phyloP scores from a whole-genome alignment of 2,329 filamentous ascomycete genomes.

The Epichloe hybrida region DNA sequence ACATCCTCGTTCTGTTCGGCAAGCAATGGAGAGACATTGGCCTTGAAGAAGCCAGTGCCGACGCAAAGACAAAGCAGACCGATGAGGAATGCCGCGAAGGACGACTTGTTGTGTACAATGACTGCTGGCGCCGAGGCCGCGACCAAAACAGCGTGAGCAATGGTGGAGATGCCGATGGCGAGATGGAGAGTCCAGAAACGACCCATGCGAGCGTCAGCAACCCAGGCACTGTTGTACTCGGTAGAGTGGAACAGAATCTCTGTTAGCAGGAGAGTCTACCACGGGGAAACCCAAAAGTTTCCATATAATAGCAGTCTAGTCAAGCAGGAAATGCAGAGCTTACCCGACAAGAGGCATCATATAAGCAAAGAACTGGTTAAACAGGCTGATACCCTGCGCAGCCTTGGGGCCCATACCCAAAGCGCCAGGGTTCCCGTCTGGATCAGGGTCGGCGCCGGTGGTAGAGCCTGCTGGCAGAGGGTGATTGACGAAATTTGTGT shows the following conservation, averaged over 20 bases:
- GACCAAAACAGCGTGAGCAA: slow-evolving; percentile 54
- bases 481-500: slow-evolving; percentile 52
- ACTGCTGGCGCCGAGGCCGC: slow-evolving; percentile 49
- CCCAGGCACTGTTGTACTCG: slow-evolving; percentile 26
- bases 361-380: slow-evolving; percentile 51
- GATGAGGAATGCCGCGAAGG: slow-evolving; percentile 55
- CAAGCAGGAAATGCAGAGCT: slow-evolving; percentile 5
- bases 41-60: slow-evolving; percentile 70
- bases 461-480: slow-evolving; percentile 38
- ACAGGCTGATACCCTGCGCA: slow-evolving; percentile 31
- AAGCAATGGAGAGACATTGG: slow-evolving; percentile 60
- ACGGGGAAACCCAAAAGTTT: too few species aligned
- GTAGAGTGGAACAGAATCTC: neutral
- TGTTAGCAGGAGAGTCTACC: neutral
- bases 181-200: slow-evolving; percentile 61
- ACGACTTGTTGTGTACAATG: slow-evolving; percentile 41
- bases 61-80: slow-evolving; percentile 42
- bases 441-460: slow-evolving; percentile 33
- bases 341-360: slow-evolving; percentile 43
- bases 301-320: too few species aligned
- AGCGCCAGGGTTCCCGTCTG: slow-evolving; percentile 31
- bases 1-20: slow-evolving; percentile 55
- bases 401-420: slow-evolving; percentile 45
- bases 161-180: slow-evolving; percentile 50
- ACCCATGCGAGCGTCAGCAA: slow-evolving; percentile 59